Percentiles rank a stretch among this genome's conserved stretches.
Evolutionary conservation across 1,284 basidiomycete genomes (phyloP).

Genomic region (Sporisorium iseilematis-ciliati): DNA sequence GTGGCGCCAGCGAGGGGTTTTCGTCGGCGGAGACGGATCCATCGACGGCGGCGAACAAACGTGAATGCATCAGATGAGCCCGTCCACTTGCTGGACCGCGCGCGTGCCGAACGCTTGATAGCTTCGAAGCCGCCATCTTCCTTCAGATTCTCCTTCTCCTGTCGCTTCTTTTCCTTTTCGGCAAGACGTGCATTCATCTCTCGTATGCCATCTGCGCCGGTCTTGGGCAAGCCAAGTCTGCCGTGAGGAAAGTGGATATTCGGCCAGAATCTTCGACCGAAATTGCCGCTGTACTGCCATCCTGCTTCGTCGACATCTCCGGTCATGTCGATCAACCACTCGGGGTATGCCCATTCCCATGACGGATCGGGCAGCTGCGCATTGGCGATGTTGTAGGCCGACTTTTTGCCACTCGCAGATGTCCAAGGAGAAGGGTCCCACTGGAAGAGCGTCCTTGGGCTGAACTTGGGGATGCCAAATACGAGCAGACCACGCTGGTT

Average conservation of each 20-base stretch:
- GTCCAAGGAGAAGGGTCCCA: slow-evolving; percentile 68
- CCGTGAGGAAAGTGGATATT: slow-evolving; percentile 48
- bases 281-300: slow-evolving; percentile 68
- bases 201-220: slow-evolving; percentile 40
- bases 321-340: slow-evolving; percentile 69
- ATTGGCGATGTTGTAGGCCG: slow-evolving; percentile 64
- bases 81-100: slow-evolving; percentile 59
- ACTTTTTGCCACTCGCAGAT: slow-evolving; percentile 49
- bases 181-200: slow-evolving; percentile 53
- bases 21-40: slow-evolving; percentile 63
- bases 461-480: slow-evolving; percentile 68
- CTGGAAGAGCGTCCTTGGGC: slow-evolving; percentile 61
- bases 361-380: slow-evolving; percentile 67
- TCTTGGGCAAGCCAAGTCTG: slow-evolving; percentile 46
- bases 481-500: slow-evolving; percentile 67
- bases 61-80: slow-evolving; percentile 57
- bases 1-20: slow-evolving; percentile 25
- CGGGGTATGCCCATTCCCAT: slow-evolving; percentile 68
- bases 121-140: slow-evolving; percentile 67
- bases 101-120: slow-evolving; percentile 58
- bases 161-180: slow-evolving; percentile 37
- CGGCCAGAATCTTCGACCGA: slow-evolving; percentile 56
- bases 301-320: slow-evolving; percentile 68
- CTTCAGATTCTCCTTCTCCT: slow-evolving; percentile 48
- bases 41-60: slow-evolving; percentile 65